phyloP scores from a whole-genome alignment of 208 protist genomes.

The Crithidia fasciculata region DNA sequence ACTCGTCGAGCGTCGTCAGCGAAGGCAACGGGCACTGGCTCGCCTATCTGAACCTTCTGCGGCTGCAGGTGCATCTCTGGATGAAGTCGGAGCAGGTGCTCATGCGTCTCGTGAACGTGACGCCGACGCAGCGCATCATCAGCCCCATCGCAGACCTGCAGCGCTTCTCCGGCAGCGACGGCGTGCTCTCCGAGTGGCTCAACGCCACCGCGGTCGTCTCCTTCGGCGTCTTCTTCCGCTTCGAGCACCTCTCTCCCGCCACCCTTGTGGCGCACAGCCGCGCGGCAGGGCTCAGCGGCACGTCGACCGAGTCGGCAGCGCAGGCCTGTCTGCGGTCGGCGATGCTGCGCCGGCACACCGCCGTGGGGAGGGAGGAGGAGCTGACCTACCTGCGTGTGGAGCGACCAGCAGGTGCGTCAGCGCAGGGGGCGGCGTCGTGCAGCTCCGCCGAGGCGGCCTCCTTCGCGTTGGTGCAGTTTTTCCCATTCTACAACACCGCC shows the following conservation, averaged over 20 bases:
- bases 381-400: slow-evolving; percentile 51
- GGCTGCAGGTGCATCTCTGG: slow-evolving; percentile 66
- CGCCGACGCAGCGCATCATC: slow-evolving; percentile 16
- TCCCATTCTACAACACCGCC: slow-evolving; percentile 45
- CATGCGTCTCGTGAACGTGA: slow-evolving; percentile 36
- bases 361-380: slow-evolving; percentile 46
- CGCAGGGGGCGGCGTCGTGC: too few relatives aligned
- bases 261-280: slow-evolving; percentile 21
- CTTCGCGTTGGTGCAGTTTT: slow-evolving; percentile 73
- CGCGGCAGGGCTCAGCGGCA: slow-evolving; percentile 15
- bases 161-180: slow-evolving; percentile 47
- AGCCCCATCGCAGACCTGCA: slow-evolving; percentile 35
- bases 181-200: slow-evolving; percentile 67
- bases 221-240: slow-evolving; percentile 63
- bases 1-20: slow-evolving; percentile 7
- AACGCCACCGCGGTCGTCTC: slow-evolving; percentile 60
- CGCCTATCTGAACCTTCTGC: slow-evolving; percentile 60
- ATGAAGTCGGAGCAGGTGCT: slow-evolving; percentile 72
- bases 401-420: background rate
- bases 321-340: slow-evolving; percentile 37
- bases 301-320: slow-evolving; percentile 36
- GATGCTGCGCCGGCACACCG: slow-evolving; percentile 48
- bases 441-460: background rate
- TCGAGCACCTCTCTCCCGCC: slow-evolving; percentile 33
- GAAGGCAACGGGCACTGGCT: slow-evolving; percentile 52